Percentiles rank a stretch among this genome's conserved stretches.
phyloP scores from a whole-genome alignment of 1,284 basidiomycete species.

The Quambalaria eucalypti region DNA sequence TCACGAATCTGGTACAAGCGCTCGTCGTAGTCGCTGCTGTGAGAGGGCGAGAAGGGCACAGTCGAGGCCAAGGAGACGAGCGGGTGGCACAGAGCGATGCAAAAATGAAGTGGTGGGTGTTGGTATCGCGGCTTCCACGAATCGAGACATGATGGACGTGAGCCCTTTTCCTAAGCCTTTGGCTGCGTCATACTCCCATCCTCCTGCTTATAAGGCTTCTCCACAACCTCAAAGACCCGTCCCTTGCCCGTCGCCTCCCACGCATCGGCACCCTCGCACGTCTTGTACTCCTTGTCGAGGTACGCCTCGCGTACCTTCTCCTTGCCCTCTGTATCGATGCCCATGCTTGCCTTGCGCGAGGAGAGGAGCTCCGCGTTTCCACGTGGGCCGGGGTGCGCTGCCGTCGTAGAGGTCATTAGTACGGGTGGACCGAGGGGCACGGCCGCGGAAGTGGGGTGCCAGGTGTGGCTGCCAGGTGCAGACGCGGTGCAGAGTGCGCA shows the following conservation, averaged over 20 bases:
- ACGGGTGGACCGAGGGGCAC: slow-evolving; percentile 14
- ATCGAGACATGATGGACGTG: not conserved
- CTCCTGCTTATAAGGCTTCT: not conserved
- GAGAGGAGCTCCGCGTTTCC: slow-evolving; percentile 3
- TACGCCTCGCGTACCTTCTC: slow-evolving; percentile 8
- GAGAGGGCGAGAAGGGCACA: no score
- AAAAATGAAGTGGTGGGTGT: no score
- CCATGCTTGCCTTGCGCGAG: slow-evolving; percentile 8
- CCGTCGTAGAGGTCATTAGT: slow-evolving; percentile 18
- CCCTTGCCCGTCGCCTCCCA: slow-evolving; percentile 9
- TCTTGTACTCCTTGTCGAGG: slow-evolving; percentile 8
- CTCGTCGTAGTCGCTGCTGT: no score
- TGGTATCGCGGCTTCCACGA: no score
- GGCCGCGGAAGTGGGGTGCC: not conserved
- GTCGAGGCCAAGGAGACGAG: no score
- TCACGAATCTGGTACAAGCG: no score
- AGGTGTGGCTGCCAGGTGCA: slow-evolving; percentile 1
- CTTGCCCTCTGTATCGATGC: slow-evolving; percentile 14
- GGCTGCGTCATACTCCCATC: not conserved
- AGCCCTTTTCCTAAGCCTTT: not conserved
- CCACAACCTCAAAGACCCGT: not conserved
- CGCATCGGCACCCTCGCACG: slow-evolving; percentile 12
- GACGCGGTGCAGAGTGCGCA: no score
- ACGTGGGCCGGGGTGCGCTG: not conserved
- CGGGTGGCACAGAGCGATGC: no score